Evolutionary conservation across 2,329 filamentous ascomycete genomes (phyloP).

Genomic region (Rutstroemia sp.): DNA sequence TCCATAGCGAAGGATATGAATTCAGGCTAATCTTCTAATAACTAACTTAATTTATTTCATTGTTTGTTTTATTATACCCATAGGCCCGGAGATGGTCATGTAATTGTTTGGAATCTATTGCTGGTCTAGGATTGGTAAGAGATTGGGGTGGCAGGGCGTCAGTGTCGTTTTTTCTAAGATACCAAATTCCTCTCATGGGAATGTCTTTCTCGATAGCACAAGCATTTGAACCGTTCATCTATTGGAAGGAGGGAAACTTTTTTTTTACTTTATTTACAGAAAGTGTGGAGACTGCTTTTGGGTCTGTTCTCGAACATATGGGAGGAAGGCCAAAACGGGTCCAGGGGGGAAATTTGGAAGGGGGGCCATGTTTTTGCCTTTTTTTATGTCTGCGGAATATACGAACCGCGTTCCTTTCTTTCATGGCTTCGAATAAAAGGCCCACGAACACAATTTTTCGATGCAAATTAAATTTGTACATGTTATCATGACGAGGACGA

Average conservation of each 20-base stretch:
- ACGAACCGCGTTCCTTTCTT: neutral
- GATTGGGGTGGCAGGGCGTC: conserved; percentile 3
- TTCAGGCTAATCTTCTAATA: conserved; percentile 30
- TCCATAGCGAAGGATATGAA: conserved; percentile 27
- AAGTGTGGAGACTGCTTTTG: too few species aligned
- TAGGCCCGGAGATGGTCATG: conserved; percentile 22
- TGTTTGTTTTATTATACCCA: conserved; percentile 19
- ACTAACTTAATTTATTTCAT: conserved; percentile 11
- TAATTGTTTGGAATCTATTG: conserved; percentile 23
- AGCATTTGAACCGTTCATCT: neutral
- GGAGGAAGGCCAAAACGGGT: too few species aligned
- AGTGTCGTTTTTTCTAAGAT: conserved; percentile 7
- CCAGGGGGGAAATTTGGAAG: too few species aligned
- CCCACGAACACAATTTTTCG: neutral
- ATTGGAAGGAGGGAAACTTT: neutral
- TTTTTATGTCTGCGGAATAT: neutral
- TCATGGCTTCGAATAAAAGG: neutral
- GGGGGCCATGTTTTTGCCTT: neutral
- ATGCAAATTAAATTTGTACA: conserved; percentile 4
- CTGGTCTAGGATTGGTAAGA: neutral
- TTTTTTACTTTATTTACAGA: neutral
- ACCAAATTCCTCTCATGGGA: neutral
- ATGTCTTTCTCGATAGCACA: neutral
- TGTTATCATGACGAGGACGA: conserved; percentile 1
- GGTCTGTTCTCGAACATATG: too few species aligned